Evolutionary conservation across 1,284 basidiomycete species (phyloP).

Genomic region (Ustilago xerochloae): DNA sequence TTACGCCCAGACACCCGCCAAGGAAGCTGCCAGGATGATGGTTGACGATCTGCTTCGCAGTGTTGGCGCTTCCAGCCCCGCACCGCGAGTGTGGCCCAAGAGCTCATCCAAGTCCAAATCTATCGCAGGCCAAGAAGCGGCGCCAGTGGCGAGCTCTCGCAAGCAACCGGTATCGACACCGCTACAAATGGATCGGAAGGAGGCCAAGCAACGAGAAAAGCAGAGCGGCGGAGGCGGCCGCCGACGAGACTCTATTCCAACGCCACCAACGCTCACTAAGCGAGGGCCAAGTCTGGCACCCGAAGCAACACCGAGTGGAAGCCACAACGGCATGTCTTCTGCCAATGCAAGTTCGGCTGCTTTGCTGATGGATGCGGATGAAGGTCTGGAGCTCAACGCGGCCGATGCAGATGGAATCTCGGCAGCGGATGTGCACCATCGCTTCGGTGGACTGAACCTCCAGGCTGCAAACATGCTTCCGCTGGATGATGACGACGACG

Average conservation of each 20-base stretch:
- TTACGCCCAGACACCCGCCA: constrained; percentile 73
- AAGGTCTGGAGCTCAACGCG: constrained; percentile 41
- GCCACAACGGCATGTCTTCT: constrained; percentile 13
- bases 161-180: constrained; percentile 57
- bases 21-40: constrained; percentile 63
- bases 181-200: constrained; percentile 41
- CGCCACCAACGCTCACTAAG: constrained; percentile 63
- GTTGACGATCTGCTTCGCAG: constrained; percentile 66
- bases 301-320: constrained; percentile 25
- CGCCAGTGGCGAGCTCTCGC: constrained; percentile 13
- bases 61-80: constrained; percentile 48
- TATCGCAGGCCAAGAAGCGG: neutral
- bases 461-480: constrained; percentile 17
- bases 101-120: constrained; percentile 26
- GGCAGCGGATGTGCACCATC: constrained; percentile 20
- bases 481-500: constrained; percentile 28
- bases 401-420: constrained; percentile 11
- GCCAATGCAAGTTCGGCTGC: constrained; percentile 49
- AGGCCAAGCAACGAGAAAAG: constrained; percentile 31
- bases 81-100: constrained; percentile 42
- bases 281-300: constrained; percentile 28
- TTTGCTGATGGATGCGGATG: constrained; percentile 55
- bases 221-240: constrained; percentile 14
- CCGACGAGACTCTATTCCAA: constrained; percentile 62
- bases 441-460: constrained; percentile 23